A percentile compares a stretch with the other conserved stretches of the same genome.
These are phyloP conservation scores for Penicillium flavigenum DNA, from an alignment of 495 filamentous ascomycete genomes.

Conservation along the genomic window DNA sequence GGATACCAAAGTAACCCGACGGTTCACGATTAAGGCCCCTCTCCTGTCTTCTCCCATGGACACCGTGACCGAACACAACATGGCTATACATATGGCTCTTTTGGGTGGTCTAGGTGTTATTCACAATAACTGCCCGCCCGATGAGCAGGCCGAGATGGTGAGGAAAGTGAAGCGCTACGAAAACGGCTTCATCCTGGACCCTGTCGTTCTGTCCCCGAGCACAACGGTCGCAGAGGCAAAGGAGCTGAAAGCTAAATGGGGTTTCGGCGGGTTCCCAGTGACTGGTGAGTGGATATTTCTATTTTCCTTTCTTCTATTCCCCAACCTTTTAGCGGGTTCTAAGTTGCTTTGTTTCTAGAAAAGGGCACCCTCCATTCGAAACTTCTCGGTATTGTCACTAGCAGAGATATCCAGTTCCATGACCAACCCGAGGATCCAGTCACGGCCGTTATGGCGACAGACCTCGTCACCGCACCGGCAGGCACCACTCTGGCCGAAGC, in stretches of 20 bases:
- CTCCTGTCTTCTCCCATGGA: slow-evolving; percentile 98
- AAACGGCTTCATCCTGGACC: slow-evolving; percentile 97
- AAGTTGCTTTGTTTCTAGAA: slow-evolving; percentile 55
- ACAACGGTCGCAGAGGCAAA: slow-evolving; percentile 91
- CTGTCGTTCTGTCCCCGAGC: slow-evolving; percentile 81
- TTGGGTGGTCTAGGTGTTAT: slow-evolving; percentile 95
- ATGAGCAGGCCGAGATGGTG: slow-evolving; percentile 98
- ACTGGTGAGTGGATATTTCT: slow-evolving; percentile 71
- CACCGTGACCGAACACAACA: slow-evolving; percentile 97
- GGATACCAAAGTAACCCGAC: slow-evolving; percentile 89
- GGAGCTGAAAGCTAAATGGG: slow-evolving; percentile 93
- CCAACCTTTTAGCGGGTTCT: no score
- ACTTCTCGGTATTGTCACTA: slow-evolving; percentile 94
- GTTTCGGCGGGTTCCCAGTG: slow-evolving; percentile 97
- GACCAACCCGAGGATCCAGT: slow-evolving; percentile 66
- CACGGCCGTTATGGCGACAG: slow-evolving; percentile 89
- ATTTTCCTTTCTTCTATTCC: neutral
- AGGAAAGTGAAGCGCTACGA: slow-evolving; percentile 98
- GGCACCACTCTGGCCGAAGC: slow-evolving; percentile 86
- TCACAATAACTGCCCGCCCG: slow-evolving; percentile 96
- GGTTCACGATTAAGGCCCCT: slow-evolving; percentile 89
- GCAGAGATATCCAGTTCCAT: slow-evolving; percentile 96
- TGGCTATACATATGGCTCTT: slow-evolving; percentile 98
- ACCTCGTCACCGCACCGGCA: slow-evolving; percentile 84
- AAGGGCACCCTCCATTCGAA: slow-evolving; percentile 89